Evolutionary conservation across 2,329 filamentous ascomycete species (phyloP).

Genomic region (Monilinia polystroma): DNA sequence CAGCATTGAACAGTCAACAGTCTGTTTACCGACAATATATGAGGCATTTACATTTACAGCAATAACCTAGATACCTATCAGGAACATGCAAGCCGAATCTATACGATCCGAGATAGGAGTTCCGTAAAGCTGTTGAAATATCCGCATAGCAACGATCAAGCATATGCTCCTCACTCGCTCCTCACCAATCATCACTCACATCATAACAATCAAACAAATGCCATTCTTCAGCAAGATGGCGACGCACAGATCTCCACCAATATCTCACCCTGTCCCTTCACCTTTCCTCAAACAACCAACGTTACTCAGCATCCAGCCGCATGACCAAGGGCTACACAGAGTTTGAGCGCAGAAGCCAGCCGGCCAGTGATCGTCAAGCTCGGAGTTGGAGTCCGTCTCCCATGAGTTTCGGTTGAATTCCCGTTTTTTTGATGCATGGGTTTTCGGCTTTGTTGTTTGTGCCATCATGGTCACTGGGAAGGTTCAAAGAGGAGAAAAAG

Average conservation of each 20-base stretch:
- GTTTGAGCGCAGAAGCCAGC: neutral
- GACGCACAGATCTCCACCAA: conserved; percentile 22
- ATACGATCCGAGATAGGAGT: neutral
- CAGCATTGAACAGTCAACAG: neutral
- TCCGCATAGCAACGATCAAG: neutral
- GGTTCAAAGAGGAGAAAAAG: neutral
- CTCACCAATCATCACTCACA: neutral
- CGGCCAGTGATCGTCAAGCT: conserved; percentile 5
- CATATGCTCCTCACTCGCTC: too few species aligned
- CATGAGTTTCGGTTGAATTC: conserved; percentile 12
- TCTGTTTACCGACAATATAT: neutral
- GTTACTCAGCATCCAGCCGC: conserved; percentile 18
- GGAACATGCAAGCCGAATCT: neutral
- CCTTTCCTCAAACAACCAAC: conserved; percentile 1
- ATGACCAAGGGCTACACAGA: conserved; percentile 20
- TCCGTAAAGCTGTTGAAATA: conserved; percentile 9
- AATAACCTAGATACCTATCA: neutral
- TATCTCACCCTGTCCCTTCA: conserved; percentile 15
- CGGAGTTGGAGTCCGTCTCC: conserved; percentile 15
- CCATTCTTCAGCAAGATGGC: conserved; percentile 22
- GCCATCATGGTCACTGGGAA: neutral
- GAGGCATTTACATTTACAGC: neutral
- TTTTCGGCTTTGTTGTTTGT: conserved; percentile 1
- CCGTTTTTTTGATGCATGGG: conserved; percentile 10
- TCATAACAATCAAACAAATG: neutral